Percentiles rank a stretch among this genome's conserved stretches.
These are phyloP conservation scores for Oryza nivara DNA, from an alignment of 176 grass and related monocot genomes.

Conservation along the genomic window DNA sequence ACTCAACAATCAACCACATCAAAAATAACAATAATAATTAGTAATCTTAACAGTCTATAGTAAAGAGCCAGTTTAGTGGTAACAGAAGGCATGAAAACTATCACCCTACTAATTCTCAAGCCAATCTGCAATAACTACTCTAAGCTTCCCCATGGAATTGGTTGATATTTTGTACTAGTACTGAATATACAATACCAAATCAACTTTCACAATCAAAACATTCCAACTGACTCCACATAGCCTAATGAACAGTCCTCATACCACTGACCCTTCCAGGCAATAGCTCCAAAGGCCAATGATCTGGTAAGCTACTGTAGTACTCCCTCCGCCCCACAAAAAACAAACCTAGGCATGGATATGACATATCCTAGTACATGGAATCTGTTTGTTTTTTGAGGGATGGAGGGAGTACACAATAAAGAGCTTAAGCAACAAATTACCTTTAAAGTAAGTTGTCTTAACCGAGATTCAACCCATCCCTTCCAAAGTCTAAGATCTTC, in stretches of 20 bases:
- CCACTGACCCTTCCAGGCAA: background rate
- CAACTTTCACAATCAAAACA: background rate
- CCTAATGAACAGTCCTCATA: background rate
- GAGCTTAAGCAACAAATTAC: constrained; percentile 35
- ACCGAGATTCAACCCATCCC: constrained; percentile 93
- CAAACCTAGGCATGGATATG: too few relatives aligned
- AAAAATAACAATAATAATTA: background rate
- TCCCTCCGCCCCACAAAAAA: too few relatives aligned
- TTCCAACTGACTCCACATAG: background rate
- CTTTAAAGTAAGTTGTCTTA: constrained; percentile 94
- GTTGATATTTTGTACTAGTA: constrained; percentile 2
- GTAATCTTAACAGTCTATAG: background rate
- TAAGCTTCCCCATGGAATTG: background rate
- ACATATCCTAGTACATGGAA: too few relatives aligned
- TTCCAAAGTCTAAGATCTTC: constrained; percentile 96
- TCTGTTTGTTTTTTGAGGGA: too few relatives aligned
- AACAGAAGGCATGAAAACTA: background rate
- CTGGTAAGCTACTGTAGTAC: background rate
- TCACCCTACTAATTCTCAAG: background rate
- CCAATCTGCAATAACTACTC: background rate
- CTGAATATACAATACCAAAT: background rate
- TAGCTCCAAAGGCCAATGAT: background rate
- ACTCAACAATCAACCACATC: background rate
- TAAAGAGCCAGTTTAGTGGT: background rate
- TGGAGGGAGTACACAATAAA: background rate